Evolutionary conservation across 352 stramenopile species (phyloP).

Genomic region (Stramenopiles sp.): DNA sequence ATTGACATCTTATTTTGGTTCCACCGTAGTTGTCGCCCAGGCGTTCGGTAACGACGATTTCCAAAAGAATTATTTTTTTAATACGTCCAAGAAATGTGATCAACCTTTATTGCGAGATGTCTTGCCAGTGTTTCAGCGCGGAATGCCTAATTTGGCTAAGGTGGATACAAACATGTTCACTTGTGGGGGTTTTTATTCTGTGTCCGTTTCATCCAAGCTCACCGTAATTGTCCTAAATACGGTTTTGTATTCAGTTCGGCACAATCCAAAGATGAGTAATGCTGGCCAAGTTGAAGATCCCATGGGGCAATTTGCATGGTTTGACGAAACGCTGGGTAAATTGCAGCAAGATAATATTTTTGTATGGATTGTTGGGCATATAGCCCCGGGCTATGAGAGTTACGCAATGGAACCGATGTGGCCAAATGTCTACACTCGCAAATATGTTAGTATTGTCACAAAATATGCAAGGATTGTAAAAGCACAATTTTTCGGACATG

Average conservation of each 20-base stretch:
- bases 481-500: not conserved
- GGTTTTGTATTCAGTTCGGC: not conserved
- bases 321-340: not conserved
- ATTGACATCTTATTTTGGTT: not conserved
- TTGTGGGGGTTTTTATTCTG: not conserved
- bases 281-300: not conserved
- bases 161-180: not conserved
- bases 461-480: not conserved
- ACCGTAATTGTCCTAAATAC: not conserved
- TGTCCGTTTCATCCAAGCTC: not conserved
- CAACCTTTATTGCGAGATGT: not conserved
- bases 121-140: not conserved
- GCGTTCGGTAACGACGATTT: not conserved
- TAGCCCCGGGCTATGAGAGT: not conserved
- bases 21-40: not conserved
- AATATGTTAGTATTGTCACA: not conserved
- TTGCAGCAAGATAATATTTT: not conserved
- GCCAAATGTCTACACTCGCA: not conserved
- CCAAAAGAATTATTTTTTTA: slow-evolving; percentile 3
- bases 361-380: not conserved
- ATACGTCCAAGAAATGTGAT: not conserved
- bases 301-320: not conserved
- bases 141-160: not conserved
- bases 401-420: not conserved
- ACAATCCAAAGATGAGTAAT: not conserved